Conservation (phyloP, 2,329 filamentous ascomycete species). For the Colletotrichum incanum region DNA sequence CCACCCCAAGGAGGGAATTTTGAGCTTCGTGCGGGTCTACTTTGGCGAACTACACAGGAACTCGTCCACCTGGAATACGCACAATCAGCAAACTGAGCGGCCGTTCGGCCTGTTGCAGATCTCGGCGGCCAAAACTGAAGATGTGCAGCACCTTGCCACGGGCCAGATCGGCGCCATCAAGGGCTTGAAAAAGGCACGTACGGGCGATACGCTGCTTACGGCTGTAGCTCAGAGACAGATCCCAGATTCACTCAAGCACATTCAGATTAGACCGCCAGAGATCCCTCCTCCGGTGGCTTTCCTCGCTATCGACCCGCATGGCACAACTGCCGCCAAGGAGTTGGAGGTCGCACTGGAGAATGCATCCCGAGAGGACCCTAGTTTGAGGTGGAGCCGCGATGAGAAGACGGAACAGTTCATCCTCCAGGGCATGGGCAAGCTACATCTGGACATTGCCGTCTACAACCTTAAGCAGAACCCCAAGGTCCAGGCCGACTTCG, state of each 20-base stretch:
- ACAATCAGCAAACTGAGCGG: slow-evolving; percentile 83
- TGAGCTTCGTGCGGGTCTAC: slow-evolving; percentile 95
- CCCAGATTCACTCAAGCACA: slow-evolving; percentile 76
- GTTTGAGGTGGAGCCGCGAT: slow-evolving; percentile 86
- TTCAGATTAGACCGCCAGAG: slow-evolving; percentile 89
- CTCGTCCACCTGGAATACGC: slow-evolving; percentile 87
- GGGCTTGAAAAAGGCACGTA: slow-evolving; percentile 91
- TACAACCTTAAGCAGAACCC: slow-evolving; percentile 91
- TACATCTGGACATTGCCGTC: slow-evolving; percentile 93
- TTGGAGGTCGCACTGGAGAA: slow-evolving; percentile 83
- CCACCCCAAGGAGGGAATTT: slow-evolving; percentile 86
- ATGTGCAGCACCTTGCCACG: slow-evolving; percentile 83
- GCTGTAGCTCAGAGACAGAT: slow-evolving; percentile 76
- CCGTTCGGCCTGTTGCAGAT: slow-evolving; percentile 89
- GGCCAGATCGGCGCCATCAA: slow-evolving; percentile 96
- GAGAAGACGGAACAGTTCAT: slow-evolving; percentile 95
- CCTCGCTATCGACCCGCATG: slow-evolving; percentile 88
- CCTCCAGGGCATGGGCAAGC: slow-evolving; percentile 94
- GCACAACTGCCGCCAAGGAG: slow-evolving; percentile 83
- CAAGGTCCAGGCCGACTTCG: slow-evolving; percentile 89
- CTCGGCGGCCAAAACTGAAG: slow-evolving; percentile 89
- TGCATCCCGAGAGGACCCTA: slow-evolving; percentile 92
- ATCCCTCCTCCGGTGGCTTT: slow-evolving; percentile 97
- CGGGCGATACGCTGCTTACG: slow-evolving; percentile 90
- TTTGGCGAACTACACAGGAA: slow-evolving; percentile 85